phyloP scores from a whole-genome alignment of 192 early-diverging fungal species.

The Kickxella alabastrina region DNA sequence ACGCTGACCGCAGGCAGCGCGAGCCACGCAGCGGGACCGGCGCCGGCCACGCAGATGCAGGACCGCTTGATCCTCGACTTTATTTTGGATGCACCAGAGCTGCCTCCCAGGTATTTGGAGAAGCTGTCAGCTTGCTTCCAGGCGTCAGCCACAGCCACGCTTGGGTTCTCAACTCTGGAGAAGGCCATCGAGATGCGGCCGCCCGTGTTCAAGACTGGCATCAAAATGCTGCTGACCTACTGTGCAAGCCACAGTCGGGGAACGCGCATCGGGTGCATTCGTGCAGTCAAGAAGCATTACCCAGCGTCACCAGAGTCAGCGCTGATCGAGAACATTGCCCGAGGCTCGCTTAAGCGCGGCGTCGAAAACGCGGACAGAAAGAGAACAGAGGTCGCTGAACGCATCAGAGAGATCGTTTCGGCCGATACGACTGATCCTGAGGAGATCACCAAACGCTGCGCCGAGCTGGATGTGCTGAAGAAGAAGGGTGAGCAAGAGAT shows the following conservation, averaged over 20 bases:
- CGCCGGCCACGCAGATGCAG: slow-evolving; percentile 1
- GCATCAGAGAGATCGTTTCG: neutral
- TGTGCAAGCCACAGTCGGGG: slow-evolving; percentile 24
- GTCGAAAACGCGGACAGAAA: slow-evolving; percentile 5
- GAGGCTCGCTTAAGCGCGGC: slow-evolving; percentile 7
- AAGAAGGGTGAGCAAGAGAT: slow-evolving; percentile 17
- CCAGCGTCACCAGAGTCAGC: slow-evolving; percentile 2
- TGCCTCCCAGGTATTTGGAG: slow-evolving; percentile 4
- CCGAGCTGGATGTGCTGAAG: slow-evolving; percentile 11
- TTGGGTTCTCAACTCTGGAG: slow-evolving; percentile 34
- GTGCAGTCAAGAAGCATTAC: slow-evolving; percentile 38
- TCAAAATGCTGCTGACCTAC: slow-evolving; percentile 32
- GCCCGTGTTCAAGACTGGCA: slow-evolving; percentile 25
- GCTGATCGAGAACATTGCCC: slow-evolving; percentile 28
- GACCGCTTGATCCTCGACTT: slow-evolving; percentile 30
- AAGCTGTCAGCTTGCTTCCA: slow-evolving; percentile 26
- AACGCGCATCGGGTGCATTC: slow-evolving; percentile 42
- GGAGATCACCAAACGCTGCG: slow-evolving; percentile 14
- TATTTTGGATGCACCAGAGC: slow-evolving; percentile 32
- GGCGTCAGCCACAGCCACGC: slow-evolving; percentile 14
- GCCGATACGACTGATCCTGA: slow-evolving; percentile 1
- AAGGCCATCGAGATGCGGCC: slow-evolving; percentile 45
- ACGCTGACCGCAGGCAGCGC: slow-evolving; percentile 10
- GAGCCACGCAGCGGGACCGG: slow-evolving; percentile 6
- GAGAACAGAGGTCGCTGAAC: neutral